Evolutionary conservation across 495 filamentous ascomycete species (phyloP).

Genomic region (Coniosporium apollinis): DNA sequence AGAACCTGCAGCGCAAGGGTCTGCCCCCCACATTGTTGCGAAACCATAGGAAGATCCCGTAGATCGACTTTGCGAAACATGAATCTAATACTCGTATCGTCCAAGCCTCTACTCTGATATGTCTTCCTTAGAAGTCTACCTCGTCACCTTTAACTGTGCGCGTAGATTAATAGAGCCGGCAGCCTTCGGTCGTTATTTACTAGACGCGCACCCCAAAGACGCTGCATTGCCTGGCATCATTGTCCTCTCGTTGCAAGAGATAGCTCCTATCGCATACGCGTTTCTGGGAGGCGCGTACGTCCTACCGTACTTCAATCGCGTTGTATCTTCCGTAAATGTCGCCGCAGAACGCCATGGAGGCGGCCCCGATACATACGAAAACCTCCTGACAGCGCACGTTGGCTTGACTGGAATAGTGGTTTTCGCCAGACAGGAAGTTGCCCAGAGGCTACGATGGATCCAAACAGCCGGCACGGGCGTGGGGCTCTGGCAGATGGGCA

Average conservation of each 20-base stretch:
- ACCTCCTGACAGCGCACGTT: constrained; percentile 45
- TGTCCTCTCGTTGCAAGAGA: constrained; percentile 63
- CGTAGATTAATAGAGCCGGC: constrained; percentile 44
- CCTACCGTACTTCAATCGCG: constrained; percentile 52
- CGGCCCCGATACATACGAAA: constrained; percentile 24
- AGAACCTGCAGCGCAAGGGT: too few relatives aligned
- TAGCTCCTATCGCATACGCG: constrained; percentile 65
- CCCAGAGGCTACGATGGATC: constrained; percentile 36
- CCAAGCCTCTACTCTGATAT: too few relatives aligned
- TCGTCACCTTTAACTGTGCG: constrained; percentile 85
- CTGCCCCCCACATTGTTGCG: too few relatives aligned
- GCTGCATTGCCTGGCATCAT: constrained; percentile 20
- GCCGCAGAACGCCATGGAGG: constrained; percentile 28
- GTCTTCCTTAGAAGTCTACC: constrained; percentile 41
- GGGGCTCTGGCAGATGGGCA: constrained; percentile 73
- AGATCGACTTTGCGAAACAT: too few relatives aligned
- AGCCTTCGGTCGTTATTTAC: constrained; percentile 52
- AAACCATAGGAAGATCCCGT: too few relatives aligned
- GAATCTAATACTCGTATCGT: too few relatives aligned
- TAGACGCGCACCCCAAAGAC: constrained; percentile 41
- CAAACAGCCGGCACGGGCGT: constrained; percentile 63
- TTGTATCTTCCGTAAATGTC: constrained; percentile 49
- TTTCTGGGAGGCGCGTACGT: constrained; percentile 78
- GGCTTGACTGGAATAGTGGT: constrained; percentile 84
- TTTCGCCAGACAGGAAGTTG: constrained; percentile 45